Evolutionary conservation across 2,329 filamentous ascomycete species (phyloP), one percentile per base, ranked within the genome.

Genomic region (Claviceps arundinis): DNA sequence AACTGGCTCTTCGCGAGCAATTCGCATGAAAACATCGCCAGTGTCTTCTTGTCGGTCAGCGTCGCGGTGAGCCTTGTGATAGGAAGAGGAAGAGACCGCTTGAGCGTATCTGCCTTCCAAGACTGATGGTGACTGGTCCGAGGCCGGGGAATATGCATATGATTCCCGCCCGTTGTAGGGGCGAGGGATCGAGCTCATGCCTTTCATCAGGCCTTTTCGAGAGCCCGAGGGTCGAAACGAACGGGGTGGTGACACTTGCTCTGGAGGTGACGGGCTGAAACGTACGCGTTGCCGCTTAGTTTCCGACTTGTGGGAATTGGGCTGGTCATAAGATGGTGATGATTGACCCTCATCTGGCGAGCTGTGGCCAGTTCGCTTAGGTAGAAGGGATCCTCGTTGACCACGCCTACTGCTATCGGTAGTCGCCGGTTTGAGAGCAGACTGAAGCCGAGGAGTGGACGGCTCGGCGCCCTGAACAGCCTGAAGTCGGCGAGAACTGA

Each of bases 1-100:
- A 16, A 63, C 59, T 14, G 71, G 57, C 55, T 80, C 77, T 54
- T 81, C 76, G 11, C 73, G 69, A 13, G 78, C 78, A 54, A 82
- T 81, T 51, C 70, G 74, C 54, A 82, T 71, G 56, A 81, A 82
- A 42, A 81, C 67, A 56, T 82, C 78, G 41, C 75, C 76, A 3
- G 72, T 76, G 56, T 80, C 78, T 51, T 81, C 78, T 43, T 50
- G 38, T 41, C 53, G 38, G 38, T 48, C 50, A 17, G 38, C n/a
- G 14, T 46, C 43, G 40, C 30, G 30, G 9, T 34, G 30, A 11
- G 42, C 22, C 26, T 26, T 24, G n/a, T 50, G 37, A 11, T 55
- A 52, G 16, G 30, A n/a, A 34, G 40, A 9, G 16, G 40, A 14
- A 48, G 17, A 22, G 16, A 22, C 17, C 13, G 26, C 45, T 8